These are phyloP conservation scores for Corinectria fuckeliana DNA, from an alignment of 2,329 filamentous ascomycete genomes.

Conservation along the genomic window DNA sequence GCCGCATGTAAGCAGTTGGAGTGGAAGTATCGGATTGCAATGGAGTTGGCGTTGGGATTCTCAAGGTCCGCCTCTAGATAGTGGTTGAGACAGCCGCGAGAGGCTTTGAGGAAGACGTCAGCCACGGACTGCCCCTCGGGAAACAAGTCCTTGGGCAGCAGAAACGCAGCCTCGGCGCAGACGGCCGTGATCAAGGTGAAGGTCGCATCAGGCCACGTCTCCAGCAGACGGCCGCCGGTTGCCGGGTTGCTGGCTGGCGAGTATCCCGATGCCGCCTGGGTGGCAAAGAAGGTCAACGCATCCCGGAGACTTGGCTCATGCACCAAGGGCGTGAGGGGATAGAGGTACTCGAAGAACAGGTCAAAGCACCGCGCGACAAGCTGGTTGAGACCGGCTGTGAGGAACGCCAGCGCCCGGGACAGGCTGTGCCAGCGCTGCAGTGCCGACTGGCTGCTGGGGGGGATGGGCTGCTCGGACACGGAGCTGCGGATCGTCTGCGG, in stretches of 20 bases:
- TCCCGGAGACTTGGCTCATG: slow-evolving; percentile 50
- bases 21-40: slow-evolving; percentile 53
- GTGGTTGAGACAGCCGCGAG: slow-evolving; percentile 45
- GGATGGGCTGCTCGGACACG: slow-evolving; percentile 11
- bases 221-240: slow-evolving; percentile 20
- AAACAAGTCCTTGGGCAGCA: slow-evolving; percentile 49
- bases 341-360: slow-evolving; percentile 52
- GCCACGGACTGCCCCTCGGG: slow-evolving; percentile 46
- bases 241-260: slow-evolving; percentile 19
- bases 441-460: slow-evolving; percentile 25
- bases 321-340: slow-evolving; percentile 50
- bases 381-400: slow-evolving; percentile 34
- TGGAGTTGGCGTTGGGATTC: slow-evolving; percentile 49
- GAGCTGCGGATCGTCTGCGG: slow-evolving; percentile 31
- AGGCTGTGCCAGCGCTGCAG: slow-evolving; percentile 41
- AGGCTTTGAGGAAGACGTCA: slow-evolving; percentile 48
- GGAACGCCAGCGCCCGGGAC: slow-evolving; percentile 31
- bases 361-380: slow-evolving; percentile 45
- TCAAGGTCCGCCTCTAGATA: slow-evolving; percentile 52
- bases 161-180: slow-evolving; percentile 49
- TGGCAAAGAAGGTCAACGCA: slow-evolving; percentile 43
- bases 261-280: slow-evolving; percentile 11
- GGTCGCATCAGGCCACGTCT: slow-evolving; percentile 45
- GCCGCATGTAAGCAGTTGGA: slow-evolving; percentile 53
- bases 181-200: slow-evolving; percentile 53